A percentile compares a stretch with the other conserved stretches of the same genome.
phyloP scores from a whole-genome alignment of 176 grass and related monocot species.

The Poa pratensis region DNA sequence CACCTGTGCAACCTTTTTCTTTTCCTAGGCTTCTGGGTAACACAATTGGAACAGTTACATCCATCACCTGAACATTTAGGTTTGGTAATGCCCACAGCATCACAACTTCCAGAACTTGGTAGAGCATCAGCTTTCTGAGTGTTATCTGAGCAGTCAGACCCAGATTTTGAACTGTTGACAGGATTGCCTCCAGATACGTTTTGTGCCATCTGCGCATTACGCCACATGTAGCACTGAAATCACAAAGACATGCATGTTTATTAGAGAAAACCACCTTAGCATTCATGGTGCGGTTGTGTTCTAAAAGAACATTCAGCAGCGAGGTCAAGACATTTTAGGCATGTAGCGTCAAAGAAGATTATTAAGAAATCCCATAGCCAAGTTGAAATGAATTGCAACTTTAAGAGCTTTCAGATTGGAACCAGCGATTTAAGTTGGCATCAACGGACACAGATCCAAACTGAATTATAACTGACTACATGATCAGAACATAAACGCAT shows the following conservation, averaged over 20 bases:
- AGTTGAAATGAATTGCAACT: neutral
- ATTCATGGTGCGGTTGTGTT: neutral
- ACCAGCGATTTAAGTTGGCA: neutral
- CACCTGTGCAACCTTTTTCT: constrained; percentile 56
- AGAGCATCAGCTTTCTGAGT: constrained; percentile 33
- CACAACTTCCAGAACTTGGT: constrained; percentile 33
- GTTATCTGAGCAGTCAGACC: constrained; percentile 22
- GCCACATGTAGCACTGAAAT: constrained; percentile 19
- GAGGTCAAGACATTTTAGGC: neutral
- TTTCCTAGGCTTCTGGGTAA: constrained; percentile 41
- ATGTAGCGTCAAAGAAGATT: neutral
- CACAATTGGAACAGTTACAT: constrained; percentile 35
- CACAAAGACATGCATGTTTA: constrained; percentile 35
- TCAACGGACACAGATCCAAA: neutral
- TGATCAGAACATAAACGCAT: constrained; percentile 27
- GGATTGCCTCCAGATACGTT: constrained; percentile 21
- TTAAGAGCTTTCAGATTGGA: constrained; percentile 10
- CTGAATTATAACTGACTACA: constrained; percentile 8
- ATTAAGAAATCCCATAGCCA: constrained; percentile 6
- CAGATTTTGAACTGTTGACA: constrained; percentile 16
- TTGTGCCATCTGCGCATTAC: neutral
- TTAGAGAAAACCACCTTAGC: constrained; percentile 8
- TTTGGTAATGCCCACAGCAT: constrained; percentile 31
- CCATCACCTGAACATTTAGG: constrained; percentile 17
- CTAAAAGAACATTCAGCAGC: constrained; percentile 18